Conservation (phyloP, 148 eudicot species). For the Amaranthus palmeri region DNA sequence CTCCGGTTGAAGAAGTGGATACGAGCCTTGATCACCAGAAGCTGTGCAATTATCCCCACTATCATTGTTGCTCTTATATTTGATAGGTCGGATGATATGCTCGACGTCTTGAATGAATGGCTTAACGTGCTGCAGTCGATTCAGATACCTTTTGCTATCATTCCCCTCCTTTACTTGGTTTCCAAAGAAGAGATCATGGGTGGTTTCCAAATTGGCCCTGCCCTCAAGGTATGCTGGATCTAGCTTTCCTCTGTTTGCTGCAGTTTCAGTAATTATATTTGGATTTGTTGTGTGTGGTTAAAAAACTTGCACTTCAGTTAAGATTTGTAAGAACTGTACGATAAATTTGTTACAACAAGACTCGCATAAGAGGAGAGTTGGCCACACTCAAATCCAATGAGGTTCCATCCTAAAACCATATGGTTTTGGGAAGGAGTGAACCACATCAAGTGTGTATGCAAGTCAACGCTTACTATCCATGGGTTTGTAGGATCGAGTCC, state of each 20-base stretch:
- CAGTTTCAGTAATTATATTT: not conserved
- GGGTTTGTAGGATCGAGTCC: too few species aligned
- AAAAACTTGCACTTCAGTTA: too few species aligned
- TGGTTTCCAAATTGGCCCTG: constrained; percentile 62
- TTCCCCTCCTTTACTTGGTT: constrained; percentile 92
- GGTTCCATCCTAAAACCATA: too few species aligned
- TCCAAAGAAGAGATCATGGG: constrained; percentile 96
- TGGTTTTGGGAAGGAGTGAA: too few species aligned
- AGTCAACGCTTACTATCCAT: too few species aligned
- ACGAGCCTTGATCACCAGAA: constrained; percentile 88
- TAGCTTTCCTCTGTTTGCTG: not conserved
- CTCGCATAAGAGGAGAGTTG: too few species aligned
- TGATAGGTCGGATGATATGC: constrained; percentile 60
- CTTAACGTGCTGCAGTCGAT: constrained; percentile 90
- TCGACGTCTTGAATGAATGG: constrained; percentile 90
- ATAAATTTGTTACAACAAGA: too few species aligned
- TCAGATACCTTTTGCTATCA: constrained; percentile 93
- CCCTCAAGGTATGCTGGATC: constrained; percentile 57
- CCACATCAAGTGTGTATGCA: too few species aligned
- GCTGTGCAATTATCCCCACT: constrained; percentile 89
- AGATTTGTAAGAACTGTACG: too few species aligned
- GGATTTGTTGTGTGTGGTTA: too few species aligned
- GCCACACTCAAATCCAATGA: too few species aligned
- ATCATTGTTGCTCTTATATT: constrained; percentile 78
- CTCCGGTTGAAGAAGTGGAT: constrained; percentile 82